phyloP scores from a whole-genome alignment of 345 rosid species.

The Orychophragmus violaceus region DNA sequence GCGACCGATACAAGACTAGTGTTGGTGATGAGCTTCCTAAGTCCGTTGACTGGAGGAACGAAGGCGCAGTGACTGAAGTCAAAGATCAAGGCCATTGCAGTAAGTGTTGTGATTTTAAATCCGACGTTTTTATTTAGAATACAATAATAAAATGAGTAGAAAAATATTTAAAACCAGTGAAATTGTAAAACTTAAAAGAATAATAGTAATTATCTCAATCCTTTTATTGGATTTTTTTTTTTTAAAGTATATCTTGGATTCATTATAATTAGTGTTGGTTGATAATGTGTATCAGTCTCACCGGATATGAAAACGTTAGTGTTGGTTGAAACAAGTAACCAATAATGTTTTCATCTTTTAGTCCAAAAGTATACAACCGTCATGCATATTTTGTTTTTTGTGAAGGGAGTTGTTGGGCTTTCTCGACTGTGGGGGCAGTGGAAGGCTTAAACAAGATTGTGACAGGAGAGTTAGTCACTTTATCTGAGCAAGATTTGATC shows the following conservation, averaged over 20 bases:
- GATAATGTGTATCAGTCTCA: no score
- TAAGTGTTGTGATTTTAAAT: slow-evolving; percentile 20
- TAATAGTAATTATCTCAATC: no score
- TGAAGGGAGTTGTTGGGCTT: slow-evolving; percentile 90
- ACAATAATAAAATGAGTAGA: background rate
- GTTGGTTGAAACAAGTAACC: background rate
- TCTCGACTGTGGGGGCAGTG: slow-evolving; percentile 70
- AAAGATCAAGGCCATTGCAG: slow-evolving; percentile 86
- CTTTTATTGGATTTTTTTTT: no score
- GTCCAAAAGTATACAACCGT: background rate
- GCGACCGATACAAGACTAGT: slow-evolving; percentile 29
- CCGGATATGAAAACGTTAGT: background rate
- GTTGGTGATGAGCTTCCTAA: slow-evolving; percentile 44
- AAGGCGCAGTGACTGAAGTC: slow-evolving; percentile 63
- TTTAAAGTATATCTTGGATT: background rate
- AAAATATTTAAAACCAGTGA: background rate
- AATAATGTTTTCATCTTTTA: background rate
- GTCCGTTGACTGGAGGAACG: slow-evolving; percentile 76
- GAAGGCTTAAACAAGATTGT: slow-evolving; percentile 67
- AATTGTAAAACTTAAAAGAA: background rate
- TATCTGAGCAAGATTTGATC: slow-evolving; percentile 72
- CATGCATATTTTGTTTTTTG: slow-evolving; percentile 1
- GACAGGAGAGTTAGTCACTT: slow-evolving; percentile 47
- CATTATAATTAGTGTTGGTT: no score
- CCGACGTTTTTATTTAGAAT: background rate